These are phyloP conservation scores for Durusdinium trenchii DNA, from an alignment of 73 alveolate species.

Conservation along the genomic window DNA sequence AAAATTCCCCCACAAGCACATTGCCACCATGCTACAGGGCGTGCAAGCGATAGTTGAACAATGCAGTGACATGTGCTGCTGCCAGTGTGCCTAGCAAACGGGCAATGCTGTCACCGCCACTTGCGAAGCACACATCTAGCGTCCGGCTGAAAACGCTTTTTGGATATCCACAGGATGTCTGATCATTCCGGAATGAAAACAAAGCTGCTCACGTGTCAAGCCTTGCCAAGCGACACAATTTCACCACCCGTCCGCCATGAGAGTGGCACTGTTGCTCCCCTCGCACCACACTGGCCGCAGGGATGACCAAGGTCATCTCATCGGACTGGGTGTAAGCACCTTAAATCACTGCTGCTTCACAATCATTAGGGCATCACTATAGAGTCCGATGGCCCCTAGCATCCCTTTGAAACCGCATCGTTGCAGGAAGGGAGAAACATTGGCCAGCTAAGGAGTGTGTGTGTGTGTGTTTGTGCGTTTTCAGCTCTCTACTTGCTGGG, in stretches of 20 bases:
- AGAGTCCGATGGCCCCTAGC: neutral
- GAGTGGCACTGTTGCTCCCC: constrained; percentile 93
- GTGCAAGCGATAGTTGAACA: constrained; percentile 74
- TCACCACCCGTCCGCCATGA: constrained; percentile 84
- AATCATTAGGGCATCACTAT: neutral
- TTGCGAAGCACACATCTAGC: neutral
- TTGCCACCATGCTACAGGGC: constrained; percentile 12
- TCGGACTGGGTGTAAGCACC: constrained; percentile 96
- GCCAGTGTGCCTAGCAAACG: constrained; percentile 64
- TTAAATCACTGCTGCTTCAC: neutral
- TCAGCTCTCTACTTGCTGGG: no score
- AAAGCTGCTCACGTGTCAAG: neutral
- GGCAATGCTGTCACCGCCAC: neutral
- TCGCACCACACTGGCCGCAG: constrained; percentile 68
- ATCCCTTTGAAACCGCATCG: neutral
- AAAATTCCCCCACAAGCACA: neutral
- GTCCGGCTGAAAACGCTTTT: neutral
- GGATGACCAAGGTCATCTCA: constrained; percentile 81
- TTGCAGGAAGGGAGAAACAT: neutral
- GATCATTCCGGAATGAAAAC: neutral
- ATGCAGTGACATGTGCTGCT: constrained; percentile 71
- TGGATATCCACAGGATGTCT: neutral
- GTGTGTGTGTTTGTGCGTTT: no score
- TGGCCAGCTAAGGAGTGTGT: neutral
- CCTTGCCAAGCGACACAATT: constrained; percentile 32